These are phyloP conservation scores for Elsinoe batatas DNA, from an alignment of 2,329 filamentous ascomycete species.

Conservation along the genomic window DNA sequence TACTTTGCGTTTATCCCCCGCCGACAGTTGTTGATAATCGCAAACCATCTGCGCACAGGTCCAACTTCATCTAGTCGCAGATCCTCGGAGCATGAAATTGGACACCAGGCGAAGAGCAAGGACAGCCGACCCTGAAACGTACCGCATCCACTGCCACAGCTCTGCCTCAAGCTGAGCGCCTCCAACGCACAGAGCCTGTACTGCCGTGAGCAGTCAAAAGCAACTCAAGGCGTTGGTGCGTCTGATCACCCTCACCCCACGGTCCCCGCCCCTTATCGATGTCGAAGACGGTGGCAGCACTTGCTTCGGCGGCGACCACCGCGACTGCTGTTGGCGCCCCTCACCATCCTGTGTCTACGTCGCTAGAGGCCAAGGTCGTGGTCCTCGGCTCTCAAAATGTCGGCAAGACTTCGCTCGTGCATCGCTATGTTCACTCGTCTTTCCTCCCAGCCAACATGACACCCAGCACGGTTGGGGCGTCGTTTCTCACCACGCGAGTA, in stretches of 20 bases:
- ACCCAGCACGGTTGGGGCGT: slow-evolving; percentile 41
- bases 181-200: background rate
- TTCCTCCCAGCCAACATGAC: slow-evolving; percentile 49
- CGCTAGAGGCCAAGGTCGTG: slow-evolving; percentile 72
- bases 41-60: slow-evolving; percentile 2
- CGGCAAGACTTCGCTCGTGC: slow-evolving; percentile 69
- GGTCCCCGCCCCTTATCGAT: background rate
- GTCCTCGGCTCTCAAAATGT: slow-evolving; percentile 72
- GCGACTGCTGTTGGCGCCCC: slow-evolving; percentile 3
- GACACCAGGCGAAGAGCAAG: slow-evolving; percentile 1
- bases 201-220: background rate
- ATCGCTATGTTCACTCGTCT: slow-evolving; percentile 63
- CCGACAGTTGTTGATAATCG: slow-evolving; percentile 9
- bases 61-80: background rate
- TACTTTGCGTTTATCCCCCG: slow-evolving; percentile 2
- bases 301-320: slow-evolving; percentile 6
- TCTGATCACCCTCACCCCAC: background rate
- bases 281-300: slow-evolving; percentile 4
- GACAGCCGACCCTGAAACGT: slow-evolving; percentile 9
- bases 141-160: slow-evolving; percentile 2
- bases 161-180: slow-evolving; percentile 9
- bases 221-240: background rate
- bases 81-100: background rate
- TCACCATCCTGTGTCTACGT: slow-evolving; percentile 24
- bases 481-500: slow-evolving; percentile 56